These are phyloP conservation scores for Cystobasidiopsis lactophilus DNA, from an alignment of 768 basidiomycete species.

Conservation along the genomic window DNA sequence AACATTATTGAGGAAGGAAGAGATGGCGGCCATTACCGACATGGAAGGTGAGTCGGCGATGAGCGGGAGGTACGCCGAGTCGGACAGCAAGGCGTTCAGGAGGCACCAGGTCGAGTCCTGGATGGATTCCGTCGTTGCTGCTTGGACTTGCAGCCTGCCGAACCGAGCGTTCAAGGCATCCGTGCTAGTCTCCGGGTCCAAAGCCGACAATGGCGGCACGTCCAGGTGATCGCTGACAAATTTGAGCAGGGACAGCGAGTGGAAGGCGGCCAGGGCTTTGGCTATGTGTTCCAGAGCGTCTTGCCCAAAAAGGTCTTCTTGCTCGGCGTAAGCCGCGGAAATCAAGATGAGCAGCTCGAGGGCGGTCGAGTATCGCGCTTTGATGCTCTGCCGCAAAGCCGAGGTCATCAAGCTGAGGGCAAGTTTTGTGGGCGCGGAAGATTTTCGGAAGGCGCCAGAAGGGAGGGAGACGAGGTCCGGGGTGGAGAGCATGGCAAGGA, in stretches of 20 bases:
- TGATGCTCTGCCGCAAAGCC: not conserved
- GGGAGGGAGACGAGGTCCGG: not conserved
- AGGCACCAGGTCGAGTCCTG: slow-evolving; percentile 1
- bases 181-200: too few relatives aligned
- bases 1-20: not conserved
- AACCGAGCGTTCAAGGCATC: too few relatives aligned
- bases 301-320: slow-evolving; percentile 5
- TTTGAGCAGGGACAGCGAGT: too few relatives aligned
- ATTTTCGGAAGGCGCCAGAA: too few relatives aligned
- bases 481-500: not conserved
- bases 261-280: too few relatives aligned
- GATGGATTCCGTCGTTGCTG: too few relatives aligned
- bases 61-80: not conserved
- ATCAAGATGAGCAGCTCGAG: slow-evolving; percentile 7
- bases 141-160: too few relatives aligned
- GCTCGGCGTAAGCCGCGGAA: slow-evolving; percentile 9
- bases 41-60: not conserved
- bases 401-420: too few relatives aligned
- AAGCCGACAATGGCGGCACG: too few relatives aligned
- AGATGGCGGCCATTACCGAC: not conserved
- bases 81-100: slow-evolving; percentile 5
- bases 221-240: too few relatives aligned
- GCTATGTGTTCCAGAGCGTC: not conserved
- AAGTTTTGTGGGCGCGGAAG: too few relatives aligned
- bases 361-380: slow-evolving; percentile 7